Evolutionary conservation across 345 rosid genomes (phyloP).

Genomic region (Lagerstroemia speciosa): DNA sequence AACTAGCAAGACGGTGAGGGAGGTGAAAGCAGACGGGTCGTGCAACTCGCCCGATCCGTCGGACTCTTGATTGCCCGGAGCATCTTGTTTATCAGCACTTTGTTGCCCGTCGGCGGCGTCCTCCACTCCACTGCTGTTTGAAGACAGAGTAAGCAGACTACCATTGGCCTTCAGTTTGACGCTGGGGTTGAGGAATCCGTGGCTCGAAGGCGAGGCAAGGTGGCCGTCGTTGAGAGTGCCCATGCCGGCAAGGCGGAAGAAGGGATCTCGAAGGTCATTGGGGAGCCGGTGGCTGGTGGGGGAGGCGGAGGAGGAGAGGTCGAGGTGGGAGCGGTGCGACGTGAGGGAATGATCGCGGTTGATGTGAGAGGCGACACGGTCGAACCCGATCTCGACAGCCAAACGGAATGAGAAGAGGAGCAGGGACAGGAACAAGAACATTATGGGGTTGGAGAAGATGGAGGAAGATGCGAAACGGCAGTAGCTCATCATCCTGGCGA

Average conservation of each 20-base stretch:
- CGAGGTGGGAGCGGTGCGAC: constrained; percentile 77
- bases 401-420: constrained; percentile 76
- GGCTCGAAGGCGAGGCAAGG: constrained; percentile 31
- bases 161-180: constrained; percentile 32
- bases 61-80: constrained; percentile 23
- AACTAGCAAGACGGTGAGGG: constrained; percentile 62
- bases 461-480: no score
- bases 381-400: constrained; percentile 62
- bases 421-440: constrained; percentile 60
- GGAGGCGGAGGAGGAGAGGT: constrained; percentile 28
- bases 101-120: no score
- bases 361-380: constrained; percentile 57
- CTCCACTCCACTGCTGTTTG: constrained; percentile 1
- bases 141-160: constrained; percentile 2
- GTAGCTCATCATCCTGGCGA: constrained; percentile 50
- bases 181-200: constrained; percentile 31
- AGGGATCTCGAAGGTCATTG: constrained; percentile 37
- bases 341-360: constrained; percentile 79
- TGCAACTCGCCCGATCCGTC: constrained; percentile 50
- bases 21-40: constrained; percentile 62
- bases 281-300: constrained; percentile 21
- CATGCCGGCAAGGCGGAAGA: constrained; percentile 75
- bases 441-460: constrained; percentile 40
- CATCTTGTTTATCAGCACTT: constrained; percentile 16
- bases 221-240: constrained; percentile 77